Evolutionary conservation across 129 eudicot species (phyloP).

Genomic region (Ambrosia artemisiifolia): DNA sequence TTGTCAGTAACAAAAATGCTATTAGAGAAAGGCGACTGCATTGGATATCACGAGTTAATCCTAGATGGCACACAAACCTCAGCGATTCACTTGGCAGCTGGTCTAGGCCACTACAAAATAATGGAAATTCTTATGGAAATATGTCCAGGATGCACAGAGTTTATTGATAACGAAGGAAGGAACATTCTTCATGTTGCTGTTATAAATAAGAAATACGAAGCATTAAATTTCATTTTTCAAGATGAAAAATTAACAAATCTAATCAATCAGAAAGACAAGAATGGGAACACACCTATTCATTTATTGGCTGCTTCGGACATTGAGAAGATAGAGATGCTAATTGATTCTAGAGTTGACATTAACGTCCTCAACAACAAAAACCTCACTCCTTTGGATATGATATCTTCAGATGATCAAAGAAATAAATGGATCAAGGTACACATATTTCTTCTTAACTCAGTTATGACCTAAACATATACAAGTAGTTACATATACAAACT

Average conservation of each 20-base stretch:
- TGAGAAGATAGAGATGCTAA: background rate
- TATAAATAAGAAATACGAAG: background rate
- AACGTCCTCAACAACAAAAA: background rate
- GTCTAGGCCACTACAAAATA: too few species aligned
- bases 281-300: constrained; percentile 10
- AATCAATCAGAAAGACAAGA: background rate
- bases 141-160: too few species aligned
- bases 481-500: too few species aligned
- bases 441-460: background rate
- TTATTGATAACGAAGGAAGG: too few species aligned
- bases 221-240: background rate
- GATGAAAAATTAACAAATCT: background rate
- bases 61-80: too few species aligned
- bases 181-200: constrained; percentile 10
- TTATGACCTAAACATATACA: too few species aligned
- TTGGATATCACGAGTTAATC: too few species aligned
- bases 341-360: background rate
- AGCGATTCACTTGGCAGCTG: too few species aligned
- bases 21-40: too few species aligned
- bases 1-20: too few species aligned
- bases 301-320: background rate
- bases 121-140: too few species aligned
- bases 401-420: background rate
- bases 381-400: background rate
- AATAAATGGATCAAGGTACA: background rate